Evolutionary conservation across 1,139 yeast genomes (phyloP).

Genomic region (Debaryomyces psychrophilus): DNA sequence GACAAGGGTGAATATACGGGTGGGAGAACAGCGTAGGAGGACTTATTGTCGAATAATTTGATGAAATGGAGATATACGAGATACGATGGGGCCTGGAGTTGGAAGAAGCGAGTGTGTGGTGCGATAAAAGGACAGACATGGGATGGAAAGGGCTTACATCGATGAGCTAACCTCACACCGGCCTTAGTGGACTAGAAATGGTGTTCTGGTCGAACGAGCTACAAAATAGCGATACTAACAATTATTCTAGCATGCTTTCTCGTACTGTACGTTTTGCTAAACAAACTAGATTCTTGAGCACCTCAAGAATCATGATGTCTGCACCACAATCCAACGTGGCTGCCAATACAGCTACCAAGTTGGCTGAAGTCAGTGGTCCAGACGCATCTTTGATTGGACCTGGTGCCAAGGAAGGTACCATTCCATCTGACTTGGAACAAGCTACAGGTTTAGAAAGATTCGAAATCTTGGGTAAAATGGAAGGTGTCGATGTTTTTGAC

Average conservation of each 20-base stretch:
- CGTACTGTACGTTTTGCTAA: conserved; percentile 46
- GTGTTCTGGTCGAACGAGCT: background rate
- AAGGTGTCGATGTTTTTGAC: conserved; percentile 96
- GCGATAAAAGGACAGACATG: background rate
- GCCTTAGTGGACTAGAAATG: background rate
- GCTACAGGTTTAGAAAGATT: conserved; percentile 98
- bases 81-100: background rate
- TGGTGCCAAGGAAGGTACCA: conserved; percentile 81
- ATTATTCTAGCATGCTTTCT: conserved; percentile 36
- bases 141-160: background rate
- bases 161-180: background rate
- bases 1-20: background rate
- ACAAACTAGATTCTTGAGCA: conserved; percentile 46
- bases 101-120: background rate
- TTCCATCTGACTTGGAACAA: conserved; percentile 94
- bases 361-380: conserved; percentile 80
- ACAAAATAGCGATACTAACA: conserved; percentile 26
- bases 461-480: conserved; percentile 90
- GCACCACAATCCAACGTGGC: conserved; percentile 35
- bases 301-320: conserved; percentile 32
- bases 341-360: conserved; percentile 63
- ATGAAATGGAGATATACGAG: background rate
- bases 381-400: conserved; percentile 79
- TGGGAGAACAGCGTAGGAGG: background rate
- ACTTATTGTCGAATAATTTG: background rate